Evolutionary conservation across 2,329 filamentous ascomycete genomes (phyloP).

Genomic region (Mycosphaerella sp.): DNA sequence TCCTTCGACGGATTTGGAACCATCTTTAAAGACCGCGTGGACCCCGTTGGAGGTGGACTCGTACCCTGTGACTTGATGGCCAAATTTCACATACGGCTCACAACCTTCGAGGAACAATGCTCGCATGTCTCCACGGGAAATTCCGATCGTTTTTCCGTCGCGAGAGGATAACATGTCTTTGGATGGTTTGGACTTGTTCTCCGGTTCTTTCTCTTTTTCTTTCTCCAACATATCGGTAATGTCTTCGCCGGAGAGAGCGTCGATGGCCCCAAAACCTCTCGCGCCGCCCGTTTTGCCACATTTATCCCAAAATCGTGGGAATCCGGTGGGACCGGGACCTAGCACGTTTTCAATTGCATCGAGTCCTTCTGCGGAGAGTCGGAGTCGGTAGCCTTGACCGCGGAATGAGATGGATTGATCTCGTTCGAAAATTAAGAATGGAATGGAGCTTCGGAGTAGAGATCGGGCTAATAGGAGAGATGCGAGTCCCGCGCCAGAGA

Average conservation of each 20-base stretch:
- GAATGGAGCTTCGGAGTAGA: slow-evolving; percentile 33
- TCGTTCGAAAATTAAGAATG: slow-evolving; percentile 39
- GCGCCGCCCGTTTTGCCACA: slow-evolving; percentile 55
- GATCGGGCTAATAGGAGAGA: slow-evolving; percentile 37
- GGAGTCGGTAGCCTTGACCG: slow-evolving; percentile 56
- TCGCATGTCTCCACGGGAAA: slow-evolving; percentile 58
- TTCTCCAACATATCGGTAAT: slow-evolving; percentile 9
- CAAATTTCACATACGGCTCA: slow-evolving; percentile 52
- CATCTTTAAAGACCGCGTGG: slow-evolving; percentile 53
- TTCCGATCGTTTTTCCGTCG: slow-evolving; percentile 55
- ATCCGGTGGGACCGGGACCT: slow-evolving; percentile 30
- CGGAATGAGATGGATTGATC: slow-evolving; percentile 50
- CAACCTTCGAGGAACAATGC: slow-evolving; percentile 51
- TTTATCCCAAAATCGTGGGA: slow-evolving; percentile 51
- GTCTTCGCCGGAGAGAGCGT: slow-evolving; percentile 49
- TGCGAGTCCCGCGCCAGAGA: slow-evolving; percentile 38
- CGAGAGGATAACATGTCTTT: slow-evolving; percentile 41
- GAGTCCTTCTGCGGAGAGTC: slow-evolving; percentile 51
- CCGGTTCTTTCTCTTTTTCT: slow-evolving; percentile 1
- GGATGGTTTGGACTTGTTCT: slow-evolving; percentile 15
- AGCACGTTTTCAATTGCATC: slow-evolving; percentile 54
- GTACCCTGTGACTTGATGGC: slow-evolving; percentile 52
- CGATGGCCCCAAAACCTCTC: slow-evolving; percentile 43
- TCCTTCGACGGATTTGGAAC: slow-evolving; percentile 52
- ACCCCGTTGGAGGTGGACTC: slow-evolving; percentile 52